Evolutionary conservation across 2,329 filamentous ascomycete genomes (phyloP).

Genomic region (Monilinia polystroma): DNA sequence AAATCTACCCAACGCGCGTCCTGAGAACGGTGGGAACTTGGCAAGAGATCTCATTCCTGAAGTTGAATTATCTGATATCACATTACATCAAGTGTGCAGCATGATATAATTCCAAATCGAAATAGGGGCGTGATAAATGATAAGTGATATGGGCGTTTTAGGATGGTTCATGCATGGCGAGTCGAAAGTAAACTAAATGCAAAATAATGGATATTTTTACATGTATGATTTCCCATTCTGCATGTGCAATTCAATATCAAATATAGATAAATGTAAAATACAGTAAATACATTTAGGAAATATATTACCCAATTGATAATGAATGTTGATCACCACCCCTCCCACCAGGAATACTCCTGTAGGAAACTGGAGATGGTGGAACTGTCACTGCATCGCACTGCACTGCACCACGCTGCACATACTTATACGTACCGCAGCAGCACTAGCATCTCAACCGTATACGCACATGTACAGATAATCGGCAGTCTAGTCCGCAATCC

Average conservation of each 20-base stretch:
- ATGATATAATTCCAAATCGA: slow-evolving; percentile 13
- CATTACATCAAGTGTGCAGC: neutral
- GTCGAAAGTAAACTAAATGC: slow-evolving; percentile 5
- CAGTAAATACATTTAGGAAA: neutral
- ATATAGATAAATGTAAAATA: neutral
- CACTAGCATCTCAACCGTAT: no score
- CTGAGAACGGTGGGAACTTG: neutral
- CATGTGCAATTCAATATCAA: neutral
- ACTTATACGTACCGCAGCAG: no score
- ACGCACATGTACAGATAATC: no score
- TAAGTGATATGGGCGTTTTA: slow-evolving; percentile 6
- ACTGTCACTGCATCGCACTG: no score
- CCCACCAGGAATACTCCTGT: no score
- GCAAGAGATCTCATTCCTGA: neutral
- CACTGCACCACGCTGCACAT: no score
- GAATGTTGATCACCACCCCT: no score
- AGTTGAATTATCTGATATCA: neutral
- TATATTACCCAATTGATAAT: no score
- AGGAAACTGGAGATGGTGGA: no score
- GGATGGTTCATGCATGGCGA: slow-evolving; percentile 15
- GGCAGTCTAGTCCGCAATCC: no score
- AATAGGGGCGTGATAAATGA: neutral
- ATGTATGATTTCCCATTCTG: neutral
- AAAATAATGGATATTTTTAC: slow-evolving; percentile 3
- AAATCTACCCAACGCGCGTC: slow-evolving; percentile 5